A percentile compares a stretch with the other conserved stretches of the same genome.
Evolutionary conservation across 1,284 basidiomycete species (phyloP).

Genomic region (Sporisorium graminicola): DNA sequence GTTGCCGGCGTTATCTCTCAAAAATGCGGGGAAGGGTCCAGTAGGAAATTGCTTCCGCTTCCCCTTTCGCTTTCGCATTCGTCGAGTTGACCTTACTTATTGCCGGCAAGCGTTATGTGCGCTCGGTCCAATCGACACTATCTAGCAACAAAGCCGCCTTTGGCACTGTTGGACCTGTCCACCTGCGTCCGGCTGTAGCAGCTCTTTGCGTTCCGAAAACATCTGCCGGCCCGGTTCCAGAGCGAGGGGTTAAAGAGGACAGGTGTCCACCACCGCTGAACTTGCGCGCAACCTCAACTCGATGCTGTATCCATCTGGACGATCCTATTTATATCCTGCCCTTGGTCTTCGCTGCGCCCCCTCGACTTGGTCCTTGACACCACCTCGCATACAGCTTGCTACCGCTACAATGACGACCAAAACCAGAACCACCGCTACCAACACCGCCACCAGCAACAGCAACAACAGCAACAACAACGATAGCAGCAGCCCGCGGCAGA

Average conservation of each 20-base stretch:
- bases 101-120: background rate
- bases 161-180: background rate
- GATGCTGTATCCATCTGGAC: background rate
- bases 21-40: constrained; percentile 1
- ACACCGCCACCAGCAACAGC: too few relatives aligned
- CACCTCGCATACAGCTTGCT: background rate
- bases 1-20: background rate
- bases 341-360: background rate
- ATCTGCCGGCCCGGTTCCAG: background rate
- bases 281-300: background rate
- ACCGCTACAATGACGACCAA: constrained; percentile 7
- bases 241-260: background rate
- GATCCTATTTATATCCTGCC: background rate
- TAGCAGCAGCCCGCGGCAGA: constrained; percentile 18
- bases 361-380: background rate
- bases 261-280: background rate
- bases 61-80: too few relatives aligned
- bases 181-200: too few relatives aligned
- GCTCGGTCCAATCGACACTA: background rate
- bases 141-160: background rate
- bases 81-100: background rate
- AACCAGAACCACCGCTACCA: background rate
- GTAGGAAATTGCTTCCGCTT: background rate
- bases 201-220: background rate
- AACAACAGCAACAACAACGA: too few relatives aligned